These are phyloP conservation scores for Paramecium pentaurelia DNA, from an alignment of 73 alveolate genomes.

Conservation along the genomic window DNA sequence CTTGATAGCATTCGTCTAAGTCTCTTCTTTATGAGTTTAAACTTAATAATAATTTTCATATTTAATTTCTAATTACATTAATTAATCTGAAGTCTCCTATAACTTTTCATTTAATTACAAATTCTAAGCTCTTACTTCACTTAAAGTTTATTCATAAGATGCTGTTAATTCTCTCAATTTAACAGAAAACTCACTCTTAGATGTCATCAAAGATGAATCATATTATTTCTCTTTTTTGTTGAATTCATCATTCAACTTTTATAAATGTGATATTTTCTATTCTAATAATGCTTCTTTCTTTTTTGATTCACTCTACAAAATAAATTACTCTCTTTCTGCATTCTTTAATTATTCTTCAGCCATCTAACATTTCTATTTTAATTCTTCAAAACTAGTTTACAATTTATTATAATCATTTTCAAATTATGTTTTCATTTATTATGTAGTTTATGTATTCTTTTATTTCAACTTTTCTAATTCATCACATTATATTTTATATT, in stretches of 20 bases:
- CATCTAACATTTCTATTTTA: neutral
- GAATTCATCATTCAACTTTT: slow-evolving; percentile 6
- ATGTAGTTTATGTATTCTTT: neutral
- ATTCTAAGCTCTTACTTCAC: neutral
- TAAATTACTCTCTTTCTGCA: slow-evolving; percentile 20
- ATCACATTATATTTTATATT: neutral
- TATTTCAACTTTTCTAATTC: neutral
- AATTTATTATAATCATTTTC: neutral
- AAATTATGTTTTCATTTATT: neutral
- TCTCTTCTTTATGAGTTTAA: neutral
- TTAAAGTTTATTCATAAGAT: neutral
- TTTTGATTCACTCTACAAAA: neutral
- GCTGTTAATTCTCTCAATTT: neutral
- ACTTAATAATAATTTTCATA: slow-evolving; percentile 14
- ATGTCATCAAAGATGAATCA: neutral
- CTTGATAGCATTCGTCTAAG: neutral
- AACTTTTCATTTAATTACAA: slow-evolving; percentile 2
- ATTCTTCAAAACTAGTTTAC: neutral
- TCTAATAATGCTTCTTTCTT: slow-evolving; percentile 17
- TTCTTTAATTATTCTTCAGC: neutral
- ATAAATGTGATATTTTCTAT: neutral
- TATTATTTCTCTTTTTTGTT: neutral
- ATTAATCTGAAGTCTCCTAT: slow-evolving; percentile 15
- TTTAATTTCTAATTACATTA: neutral
- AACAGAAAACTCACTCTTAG: neutral